A percentile compares a stretch with the other conserved stretches of the same genome.
These are phyloP conservation scores for Tetradesmus lagerheimii DNA, from an alignment of 139 green algal genomes.

Conservation along the genomic window DNA sequence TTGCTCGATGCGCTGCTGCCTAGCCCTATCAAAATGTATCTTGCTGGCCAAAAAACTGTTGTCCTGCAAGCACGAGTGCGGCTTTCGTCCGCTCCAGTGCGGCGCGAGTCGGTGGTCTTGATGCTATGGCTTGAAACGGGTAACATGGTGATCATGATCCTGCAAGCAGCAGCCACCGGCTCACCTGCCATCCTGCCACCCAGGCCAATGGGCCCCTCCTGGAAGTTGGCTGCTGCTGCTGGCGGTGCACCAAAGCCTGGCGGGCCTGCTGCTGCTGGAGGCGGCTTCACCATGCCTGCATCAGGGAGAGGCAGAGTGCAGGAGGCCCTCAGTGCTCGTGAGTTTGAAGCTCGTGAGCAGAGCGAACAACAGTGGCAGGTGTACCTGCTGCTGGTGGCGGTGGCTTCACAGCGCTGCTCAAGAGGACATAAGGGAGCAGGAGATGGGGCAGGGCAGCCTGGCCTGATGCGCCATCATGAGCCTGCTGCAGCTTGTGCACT, in stretches of 20 bases:
- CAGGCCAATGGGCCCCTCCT: constrained; percentile 22
- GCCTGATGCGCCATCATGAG: too few relatives aligned
- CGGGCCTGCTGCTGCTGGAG: background rate
- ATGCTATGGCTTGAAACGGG: too few relatives aligned
- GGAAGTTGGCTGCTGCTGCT: constrained; percentile 10
- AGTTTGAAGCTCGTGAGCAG: too few relatives aligned
- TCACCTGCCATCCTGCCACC: constrained; percentile 26
- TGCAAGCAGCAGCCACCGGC: background rate
- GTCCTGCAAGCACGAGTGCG: background rate
- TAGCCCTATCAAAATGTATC: too few relatives aligned
- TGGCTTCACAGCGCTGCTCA: too few relatives aligned
- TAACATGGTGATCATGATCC: too few relatives aligned
- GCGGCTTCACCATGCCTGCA: constrained; percentile 60
- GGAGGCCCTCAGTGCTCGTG: too few relatives aligned
- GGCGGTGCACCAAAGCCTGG: constrained; percentile 42
- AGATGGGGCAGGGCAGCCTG: background rate
- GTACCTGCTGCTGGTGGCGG: too few relatives aligned
- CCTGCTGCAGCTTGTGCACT: background rate
- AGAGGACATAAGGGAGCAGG: too few relatives aligned
- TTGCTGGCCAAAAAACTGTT: background rate
- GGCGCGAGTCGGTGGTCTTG: too few relatives aligned
- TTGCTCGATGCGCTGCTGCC: background rate
- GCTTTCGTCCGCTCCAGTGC: too few relatives aligned
- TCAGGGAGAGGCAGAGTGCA: background rate
- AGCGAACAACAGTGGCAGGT: too few relatives aligned